Conservation (phyloP, 257 asterid genomes). For the Osmanthus fragrans region DNA sequence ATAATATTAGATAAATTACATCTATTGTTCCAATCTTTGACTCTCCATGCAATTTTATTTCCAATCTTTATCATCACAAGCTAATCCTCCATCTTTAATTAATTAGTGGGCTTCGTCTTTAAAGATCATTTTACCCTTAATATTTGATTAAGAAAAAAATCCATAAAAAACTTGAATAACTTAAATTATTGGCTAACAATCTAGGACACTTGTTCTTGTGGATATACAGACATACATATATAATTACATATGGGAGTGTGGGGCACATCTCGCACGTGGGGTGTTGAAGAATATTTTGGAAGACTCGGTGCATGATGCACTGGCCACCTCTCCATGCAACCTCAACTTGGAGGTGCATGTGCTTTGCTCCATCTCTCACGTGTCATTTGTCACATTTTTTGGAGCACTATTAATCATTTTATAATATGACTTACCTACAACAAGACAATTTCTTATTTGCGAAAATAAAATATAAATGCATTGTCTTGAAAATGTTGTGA, state of each 20-base stretch:
- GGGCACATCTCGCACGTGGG: neutral
- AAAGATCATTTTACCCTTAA: too few relatives aligned
- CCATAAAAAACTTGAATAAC: neutral
- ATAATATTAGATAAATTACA: too few relatives aligned
- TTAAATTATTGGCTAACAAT: too few relatives aligned
- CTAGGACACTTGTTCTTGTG: too few relatives aligned
- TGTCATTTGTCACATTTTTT: neutral
- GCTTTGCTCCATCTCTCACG: neutral
- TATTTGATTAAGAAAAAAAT: too few relatives aligned
- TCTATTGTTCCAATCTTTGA: too few relatives aligned
- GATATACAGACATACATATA: too few relatives aligned
- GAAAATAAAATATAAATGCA: neutral
- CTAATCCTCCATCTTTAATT: too few relatives aligned
- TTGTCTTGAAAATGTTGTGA: neutral
- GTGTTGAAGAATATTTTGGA: neutral
- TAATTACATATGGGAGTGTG: neutral
- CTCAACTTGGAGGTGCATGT: neutral
- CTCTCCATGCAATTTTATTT: too few relatives aligned
- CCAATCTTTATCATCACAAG: too few relatives aligned
- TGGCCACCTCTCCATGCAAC: neutral
- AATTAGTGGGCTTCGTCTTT: too few relatives aligned
- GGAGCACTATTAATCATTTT: neutral
- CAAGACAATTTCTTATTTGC: neutral
- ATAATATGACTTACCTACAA: neutral
- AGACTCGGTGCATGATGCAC: neutral